phyloP scores from a whole-genome alignment of 2,329 filamentous ascomycete species.

The Aspergillus sp. region DNA sequence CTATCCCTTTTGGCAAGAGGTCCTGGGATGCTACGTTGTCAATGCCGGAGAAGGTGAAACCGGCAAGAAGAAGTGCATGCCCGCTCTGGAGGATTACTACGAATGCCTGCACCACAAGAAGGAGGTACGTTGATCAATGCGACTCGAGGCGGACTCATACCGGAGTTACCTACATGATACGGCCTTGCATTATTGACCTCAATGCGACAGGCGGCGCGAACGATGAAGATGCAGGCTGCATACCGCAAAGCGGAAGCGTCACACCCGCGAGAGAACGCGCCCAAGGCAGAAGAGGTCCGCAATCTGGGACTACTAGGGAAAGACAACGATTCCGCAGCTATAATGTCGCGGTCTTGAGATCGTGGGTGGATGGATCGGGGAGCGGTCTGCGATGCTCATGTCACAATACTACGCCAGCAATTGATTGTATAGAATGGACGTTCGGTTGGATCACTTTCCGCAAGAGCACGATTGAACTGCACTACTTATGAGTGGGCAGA shows the following conservation, averaged over 20 bases:
- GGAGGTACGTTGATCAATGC: slow-evolving; percentile 56
- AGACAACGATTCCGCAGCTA: slow-evolving; percentile 66
- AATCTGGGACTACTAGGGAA: slow-evolving; percentile 75
- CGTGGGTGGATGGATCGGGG: too few relatives aligned
- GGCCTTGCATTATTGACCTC: not conserved
- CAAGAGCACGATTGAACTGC: too few relatives aligned
- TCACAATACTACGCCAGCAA: too few relatives aligned
- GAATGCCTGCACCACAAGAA: slow-evolving; percentile 98
- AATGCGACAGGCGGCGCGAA: slow-evolving; percentile 59
- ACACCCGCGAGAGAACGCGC: slow-evolving; percentile 68
- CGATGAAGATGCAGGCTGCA: slow-evolving; percentile 68
- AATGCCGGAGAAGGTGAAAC: slow-evolving; percentile 74
- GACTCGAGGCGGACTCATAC: not conserved
- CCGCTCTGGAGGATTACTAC: slow-evolving; percentile 90
- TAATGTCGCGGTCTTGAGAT: slow-evolving; percentile 26
- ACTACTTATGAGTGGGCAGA: too few relatives aligned
- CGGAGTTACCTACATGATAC: not conserved
- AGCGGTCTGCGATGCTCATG: too few relatives aligned
- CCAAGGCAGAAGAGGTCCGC: slow-evolving; percentile 76
- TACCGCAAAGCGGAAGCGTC: slow-evolving; percentile 71
- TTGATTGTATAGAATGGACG: too few relatives aligned
- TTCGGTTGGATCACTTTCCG: too few relatives aligned
- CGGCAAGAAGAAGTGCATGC: slow-evolving; percentile 79
- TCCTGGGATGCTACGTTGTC: slow-evolving; percentile 95
- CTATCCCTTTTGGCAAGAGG: slow-evolving; percentile 99